These are phyloP conservation scores for Tremella mesenterica DNA, from an alignment of 768 basidiomycete genomes.

Conservation along the genomic window DNA sequence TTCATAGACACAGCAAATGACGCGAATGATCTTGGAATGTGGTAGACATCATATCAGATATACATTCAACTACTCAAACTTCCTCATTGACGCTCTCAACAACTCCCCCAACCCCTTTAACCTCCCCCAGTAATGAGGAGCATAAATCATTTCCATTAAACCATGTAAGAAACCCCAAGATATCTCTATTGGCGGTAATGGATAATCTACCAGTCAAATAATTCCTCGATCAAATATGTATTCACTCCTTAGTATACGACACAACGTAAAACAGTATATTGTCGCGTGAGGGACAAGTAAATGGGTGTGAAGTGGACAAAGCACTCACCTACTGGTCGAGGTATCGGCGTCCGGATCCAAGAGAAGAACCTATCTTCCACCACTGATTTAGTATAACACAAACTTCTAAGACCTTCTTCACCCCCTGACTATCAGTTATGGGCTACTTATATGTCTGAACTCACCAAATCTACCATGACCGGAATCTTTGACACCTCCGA, in stretches of 20 bases:
- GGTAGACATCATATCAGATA: too few relatives aligned
- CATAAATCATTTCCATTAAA: slow-evolving; percentile 33
- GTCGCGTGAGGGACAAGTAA: neutral
- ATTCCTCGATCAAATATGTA: too few relatives aligned
- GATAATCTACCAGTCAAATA: slow-evolving; percentile 25
- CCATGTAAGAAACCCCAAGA: slow-evolving; percentile 37
- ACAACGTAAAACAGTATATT: too few relatives aligned
- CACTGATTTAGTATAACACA: slow-evolving; percentile 83
- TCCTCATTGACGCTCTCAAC: slow-evolving; percentile 14
- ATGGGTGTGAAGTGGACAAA: too few relatives aligned
- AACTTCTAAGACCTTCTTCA: slow-evolving; percentile 77
- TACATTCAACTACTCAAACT: too few relatives aligned
- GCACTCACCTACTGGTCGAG: slow-evolving; percentile 59
- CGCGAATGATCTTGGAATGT: too few relatives aligned
- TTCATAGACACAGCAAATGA: too few relatives aligned
- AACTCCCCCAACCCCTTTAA: slow-evolving; percentile 16
- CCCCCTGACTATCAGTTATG: slow-evolving; percentile 54
- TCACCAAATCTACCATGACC: slow-evolving; percentile 89
- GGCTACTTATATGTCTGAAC: slow-evolving; percentile 16
- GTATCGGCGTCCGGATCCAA: slow-evolving; percentile 73
- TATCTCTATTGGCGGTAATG: slow-evolving; percentile 18
- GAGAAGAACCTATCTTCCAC: slow-evolving; percentile 78
- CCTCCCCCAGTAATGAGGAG: slow-evolving; percentile 7
- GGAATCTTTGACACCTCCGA: slow-evolving; percentile 82
- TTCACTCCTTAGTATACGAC: too few relatives aligned